Conservation (phyloP, 306 rosid genomes). For the Trichosanthes truncata region DNA sequence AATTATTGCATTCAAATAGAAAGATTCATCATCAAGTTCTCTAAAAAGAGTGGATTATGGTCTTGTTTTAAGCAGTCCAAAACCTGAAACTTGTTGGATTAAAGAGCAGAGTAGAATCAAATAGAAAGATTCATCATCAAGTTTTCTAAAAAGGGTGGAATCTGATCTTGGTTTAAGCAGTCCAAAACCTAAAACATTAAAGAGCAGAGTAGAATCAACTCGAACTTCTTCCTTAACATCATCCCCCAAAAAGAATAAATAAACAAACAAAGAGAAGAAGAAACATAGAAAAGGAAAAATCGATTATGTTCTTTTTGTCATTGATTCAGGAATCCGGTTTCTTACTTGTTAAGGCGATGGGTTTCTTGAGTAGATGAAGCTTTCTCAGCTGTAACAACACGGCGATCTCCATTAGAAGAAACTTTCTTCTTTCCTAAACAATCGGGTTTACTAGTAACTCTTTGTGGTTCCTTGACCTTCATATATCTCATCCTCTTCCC, state of each 20-base stretch:
- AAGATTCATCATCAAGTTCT: not conserved
- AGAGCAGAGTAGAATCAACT: not conserved
- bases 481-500: slow-evolving; percentile 41
- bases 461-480: slow-evolving; percentile 29
- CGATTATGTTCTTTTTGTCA: not conserved
- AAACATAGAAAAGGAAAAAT: not conserved
- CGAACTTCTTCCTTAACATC: not conserved
- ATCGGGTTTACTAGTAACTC: slow-evolving; percentile 15
- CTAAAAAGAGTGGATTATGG: not conserved
- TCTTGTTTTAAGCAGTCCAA: not conserved
- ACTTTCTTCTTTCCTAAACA: slow-evolving; percentile 31
- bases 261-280: not conserved
- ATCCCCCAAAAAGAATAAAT: not conserved
- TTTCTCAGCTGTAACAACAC: slow-evolving; percentile 18
- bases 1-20: not conserved
- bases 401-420: slow-evolving; percentile 22
- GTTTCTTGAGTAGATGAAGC: slow-evolving; percentile 21
- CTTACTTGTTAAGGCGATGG: slow-evolving; percentile 35
- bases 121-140: not conserved
- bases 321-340: not conserved
- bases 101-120: not conserved
- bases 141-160: not conserved
- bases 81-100: not conserved
- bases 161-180: not conserved
- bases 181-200: not conserved